Percentiles rank a stretch among this genome's conserved stretches.
phyloP scores from a whole-genome alignment of 192 early-diverging fungal genomes.

The Martensiomyces pterosporus region DNA sequence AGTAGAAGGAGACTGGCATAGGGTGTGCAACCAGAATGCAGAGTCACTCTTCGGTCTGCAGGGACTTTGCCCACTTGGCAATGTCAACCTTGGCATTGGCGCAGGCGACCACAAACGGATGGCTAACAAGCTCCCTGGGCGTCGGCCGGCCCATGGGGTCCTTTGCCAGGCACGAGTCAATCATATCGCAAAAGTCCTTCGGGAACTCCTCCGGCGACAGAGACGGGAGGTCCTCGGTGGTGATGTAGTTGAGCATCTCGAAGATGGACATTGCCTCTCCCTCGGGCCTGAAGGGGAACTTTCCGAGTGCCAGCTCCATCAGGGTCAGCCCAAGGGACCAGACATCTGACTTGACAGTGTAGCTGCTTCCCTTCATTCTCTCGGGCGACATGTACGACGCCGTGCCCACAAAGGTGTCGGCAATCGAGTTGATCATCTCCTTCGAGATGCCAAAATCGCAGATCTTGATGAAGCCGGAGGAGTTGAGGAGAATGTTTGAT shows the following conservation, averaged over 20 bases:
- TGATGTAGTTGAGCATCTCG: constrained; percentile 91
- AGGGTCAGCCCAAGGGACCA: constrained; percentile 80
- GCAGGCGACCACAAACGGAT: constrained; percentile 52
- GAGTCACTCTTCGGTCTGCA: neutral
- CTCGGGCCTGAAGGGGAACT: constrained; percentile 69
- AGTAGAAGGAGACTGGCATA: too few relatives aligned
- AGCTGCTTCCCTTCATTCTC: constrained; percentile 71
- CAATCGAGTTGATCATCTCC: constrained; percentile 77
- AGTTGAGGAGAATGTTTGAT: constrained; percentile 83
- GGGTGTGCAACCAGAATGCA: too few relatives aligned
- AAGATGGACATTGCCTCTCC: constrained; percentile 72
- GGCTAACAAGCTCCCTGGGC: constrained; percentile 62
- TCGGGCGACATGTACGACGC: constrained; percentile 84
- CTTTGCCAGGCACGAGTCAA: constrained; percentile 52
- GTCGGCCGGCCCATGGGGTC: constrained; percentile 56
- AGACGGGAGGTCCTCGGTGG: constrained; percentile 78
- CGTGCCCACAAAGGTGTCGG: constrained; percentile 83
- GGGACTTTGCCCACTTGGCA: constrained; percentile 54
- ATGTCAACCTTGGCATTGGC: constrained; percentile 60
- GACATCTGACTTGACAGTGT: constrained; percentile 77
- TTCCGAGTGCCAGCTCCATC: constrained; percentile 75
- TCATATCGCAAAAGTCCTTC: constrained; percentile 70
- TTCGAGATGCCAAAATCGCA: constrained; percentile 92
- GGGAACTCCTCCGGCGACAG: constrained; percentile 75
- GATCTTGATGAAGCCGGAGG: constrained; percentile 72